phyloP scores from a whole-genome alignment of 768 basidiomycete genomes.

The Lactarius vividus region DNA sequence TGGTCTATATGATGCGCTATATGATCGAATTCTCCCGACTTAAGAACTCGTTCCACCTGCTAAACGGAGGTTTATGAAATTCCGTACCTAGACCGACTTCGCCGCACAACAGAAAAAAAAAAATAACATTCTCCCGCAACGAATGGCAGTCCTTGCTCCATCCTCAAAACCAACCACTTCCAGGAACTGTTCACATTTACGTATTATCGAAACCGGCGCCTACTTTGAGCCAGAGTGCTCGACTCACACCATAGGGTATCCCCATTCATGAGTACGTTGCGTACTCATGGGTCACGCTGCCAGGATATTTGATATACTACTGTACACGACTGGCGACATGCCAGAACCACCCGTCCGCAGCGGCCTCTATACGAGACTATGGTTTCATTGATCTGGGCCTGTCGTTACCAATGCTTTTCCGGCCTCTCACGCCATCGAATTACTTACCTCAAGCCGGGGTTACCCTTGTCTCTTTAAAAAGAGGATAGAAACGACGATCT shows the following conservation, averaged over 20 bases:
- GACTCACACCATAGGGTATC: slow-evolving; percentile 3
- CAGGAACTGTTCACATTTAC: slow-evolving; percentile 19
- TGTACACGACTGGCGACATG: not conserved
- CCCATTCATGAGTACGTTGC: not conserved
- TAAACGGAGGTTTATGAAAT: slow-evolving; percentile 19
- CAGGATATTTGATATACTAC: not conserved
- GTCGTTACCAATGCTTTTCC: slow-evolving; percentile 11
- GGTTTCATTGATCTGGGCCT: slow-evolving; percentile 8
- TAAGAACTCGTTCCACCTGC: slow-evolving; percentile 17
- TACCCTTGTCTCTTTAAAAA: slow-evolving; percentile 15
- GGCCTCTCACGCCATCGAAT: slow-evolving; percentile 10
- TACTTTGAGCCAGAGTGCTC: not conserved
- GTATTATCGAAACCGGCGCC: slow-evolving; percentile 12
- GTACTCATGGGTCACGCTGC: slow-evolving; percentile 10
- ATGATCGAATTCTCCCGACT: slow-evolving; percentile 20
- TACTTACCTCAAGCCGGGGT: slow-evolving; percentile 11
- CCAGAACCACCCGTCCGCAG: slow-evolving; percentile 6
- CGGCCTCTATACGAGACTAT: slow-evolving; percentile 3
- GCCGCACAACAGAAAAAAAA: slow-evolving; percentile 4
- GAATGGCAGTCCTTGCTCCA: slow-evolving; percentile 3
- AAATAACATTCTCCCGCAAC: not conserved
- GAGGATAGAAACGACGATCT: slow-evolving; percentile 24
- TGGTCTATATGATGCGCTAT: not conserved
- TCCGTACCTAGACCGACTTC: slow-evolving; percentile 21
- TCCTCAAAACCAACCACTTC: slow-evolving; percentile 5